Base-by-base conservation (phyloP, 805 yeast species). In the Spathaspora arborariae region DNA sequence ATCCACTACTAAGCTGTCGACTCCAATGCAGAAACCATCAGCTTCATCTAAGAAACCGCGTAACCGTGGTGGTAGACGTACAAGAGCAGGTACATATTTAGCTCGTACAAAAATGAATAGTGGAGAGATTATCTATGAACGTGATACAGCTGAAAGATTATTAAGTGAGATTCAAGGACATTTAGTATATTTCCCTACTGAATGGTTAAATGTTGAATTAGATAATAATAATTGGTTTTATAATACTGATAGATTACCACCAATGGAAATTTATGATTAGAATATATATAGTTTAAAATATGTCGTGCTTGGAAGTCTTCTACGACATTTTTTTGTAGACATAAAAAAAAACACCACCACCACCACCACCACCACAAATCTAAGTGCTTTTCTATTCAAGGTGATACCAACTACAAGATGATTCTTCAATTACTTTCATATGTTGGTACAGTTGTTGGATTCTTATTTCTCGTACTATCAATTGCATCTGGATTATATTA, bases 161-260 rank as follows among this genome's bases (percentile, higher is more conserved):
- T 68, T 94, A 51, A 70, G 74, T 42, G 83, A 88, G 47, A 72
- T 92, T 16, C 86, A 83, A 44, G 99, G 99, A 1, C 86, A 94
- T 59, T 67, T 94, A 54, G 97, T 94, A 5, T 62, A 85, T n/a
- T 92, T 91, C 72, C 98, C 99, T 0, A 76, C 87, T 0, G 89
- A 89, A 50, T 94, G 99, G 99, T 74, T 94, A 38, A 72, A 79
- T 56, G 78, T 82, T 48, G 99, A 94, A 65, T 79, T 90, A 24
- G 96, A 91, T 47, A 80, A 88, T 5, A 92, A 88, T 9, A 94
- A 95, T 60, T 92, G 98, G 98, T 91, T 90, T 63, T 91, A 88
- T 71, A 88, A 85, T 56, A 84, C 95, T 42, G 99, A 94, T 60
- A 81, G 96, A 58, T 72, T 94, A 21, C 97, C 98, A 4, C 99